These are phyloP conservation scores for Acephala macrosclerotiorum DNA, from an alignment of 2,329 filamentous ascomycete genomes.

Conservation along the genomic window DNA sequence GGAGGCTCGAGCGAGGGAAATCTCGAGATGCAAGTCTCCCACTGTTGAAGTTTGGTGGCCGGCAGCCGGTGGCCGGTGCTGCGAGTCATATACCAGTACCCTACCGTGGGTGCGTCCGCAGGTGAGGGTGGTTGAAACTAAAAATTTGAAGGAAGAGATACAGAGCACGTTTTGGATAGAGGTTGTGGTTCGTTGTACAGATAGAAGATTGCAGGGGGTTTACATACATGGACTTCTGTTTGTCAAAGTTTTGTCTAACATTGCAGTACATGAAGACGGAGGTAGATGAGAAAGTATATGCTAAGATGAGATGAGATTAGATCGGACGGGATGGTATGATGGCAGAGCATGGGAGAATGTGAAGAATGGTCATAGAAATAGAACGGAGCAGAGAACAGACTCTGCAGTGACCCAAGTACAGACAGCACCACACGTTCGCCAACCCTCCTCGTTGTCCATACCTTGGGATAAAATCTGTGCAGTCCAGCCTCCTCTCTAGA, in stretches of 20 bases:
- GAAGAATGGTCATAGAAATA: not conserved
- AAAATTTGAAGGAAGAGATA: not conserved
- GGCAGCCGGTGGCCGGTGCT: not conserved
- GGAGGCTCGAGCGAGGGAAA: not conserved
- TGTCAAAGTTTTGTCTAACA: not conserved
- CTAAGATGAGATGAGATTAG: constrained; percentile 2
- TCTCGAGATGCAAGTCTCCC: not conserved
- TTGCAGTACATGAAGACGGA: constrained; percentile 8
- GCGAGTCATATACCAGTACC: constrained; percentile 5
- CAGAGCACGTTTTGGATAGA: constrained; percentile 15
- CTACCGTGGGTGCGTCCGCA: not conserved
- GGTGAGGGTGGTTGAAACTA: too few species aligned
- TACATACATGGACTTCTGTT: not conserved
- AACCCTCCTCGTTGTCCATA: not conserved
- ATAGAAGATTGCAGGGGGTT: not conserved
- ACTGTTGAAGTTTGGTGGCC: not conserved
- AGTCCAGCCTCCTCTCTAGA: not conserved
- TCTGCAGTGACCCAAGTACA: not conserved
- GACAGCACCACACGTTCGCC: not conserved
- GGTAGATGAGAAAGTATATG: constrained; percentile 3
- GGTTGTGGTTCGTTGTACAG: constrained; percentile 2
- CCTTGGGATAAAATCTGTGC: not conserved
- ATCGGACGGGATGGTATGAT: constrained; percentile 8
- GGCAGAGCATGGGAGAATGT: not conserved
- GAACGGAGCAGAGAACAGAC: not conserved